These are phyloP conservation scores for Eimeria falciformis DNA, from an alignment of 169 alveolate genomes.

Conservation along the genomic window DNA sequence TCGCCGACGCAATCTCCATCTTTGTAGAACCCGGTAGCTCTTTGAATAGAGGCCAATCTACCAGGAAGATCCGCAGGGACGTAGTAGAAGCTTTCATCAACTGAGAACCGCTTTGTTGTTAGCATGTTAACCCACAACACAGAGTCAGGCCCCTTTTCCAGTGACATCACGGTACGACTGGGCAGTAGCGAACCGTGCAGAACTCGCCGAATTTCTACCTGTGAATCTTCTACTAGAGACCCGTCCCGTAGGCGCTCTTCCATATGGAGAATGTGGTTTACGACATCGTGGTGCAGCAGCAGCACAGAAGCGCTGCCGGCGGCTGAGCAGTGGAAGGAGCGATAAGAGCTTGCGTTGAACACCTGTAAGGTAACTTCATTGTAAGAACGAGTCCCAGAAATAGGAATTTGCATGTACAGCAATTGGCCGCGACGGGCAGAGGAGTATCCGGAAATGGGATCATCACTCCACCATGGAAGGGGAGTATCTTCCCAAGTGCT, in stretches of 20 bases:
- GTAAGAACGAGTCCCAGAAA: slow-evolving; percentile 63
- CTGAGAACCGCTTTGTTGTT: slow-evolving; percentile 38
- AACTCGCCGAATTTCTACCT: slow-evolving; percentile 59
- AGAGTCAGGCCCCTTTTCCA: slow-evolving; percentile 56
- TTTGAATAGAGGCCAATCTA: slow-evolving; percentile 49
- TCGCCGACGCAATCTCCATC: slow-evolving; percentile 64
- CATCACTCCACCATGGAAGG: slow-evolving; percentile 54
- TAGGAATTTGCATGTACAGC: slow-evolving; percentile 65
- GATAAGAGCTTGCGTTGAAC: slow-evolving; percentile 57
- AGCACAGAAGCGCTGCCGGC: slow-evolving; percentile 65
- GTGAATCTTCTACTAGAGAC: slow-evolving; percentile 43
- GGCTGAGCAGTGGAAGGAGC: slow-evolving; percentile 67
- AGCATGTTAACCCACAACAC: slow-evolving; percentile 53
- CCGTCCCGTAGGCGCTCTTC: slow-evolving; percentile 67
- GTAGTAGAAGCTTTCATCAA: slow-evolving; percentile 55
- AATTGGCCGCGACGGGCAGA: slow-evolving; percentile 47
- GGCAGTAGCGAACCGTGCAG: slow-evolving; percentile 65
- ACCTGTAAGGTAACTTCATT: slow-evolving; percentile 53
- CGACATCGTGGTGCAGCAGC: slow-evolving; percentile 64
- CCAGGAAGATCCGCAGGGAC: slow-evolving; percentile 70
- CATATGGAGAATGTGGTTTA: slow-evolving; percentile 57
- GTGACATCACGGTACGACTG: slow-evolving; percentile 40
- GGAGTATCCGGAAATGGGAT: slow-evolving; percentile 19
- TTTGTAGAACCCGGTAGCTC: slow-evolving; percentile 59
- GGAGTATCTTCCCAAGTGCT: slow-evolving; percentile 47